Evolutionary conservation across 306 rosid species (phyloP).

Genomic region (Sechiopsis laciniata): DNA sequence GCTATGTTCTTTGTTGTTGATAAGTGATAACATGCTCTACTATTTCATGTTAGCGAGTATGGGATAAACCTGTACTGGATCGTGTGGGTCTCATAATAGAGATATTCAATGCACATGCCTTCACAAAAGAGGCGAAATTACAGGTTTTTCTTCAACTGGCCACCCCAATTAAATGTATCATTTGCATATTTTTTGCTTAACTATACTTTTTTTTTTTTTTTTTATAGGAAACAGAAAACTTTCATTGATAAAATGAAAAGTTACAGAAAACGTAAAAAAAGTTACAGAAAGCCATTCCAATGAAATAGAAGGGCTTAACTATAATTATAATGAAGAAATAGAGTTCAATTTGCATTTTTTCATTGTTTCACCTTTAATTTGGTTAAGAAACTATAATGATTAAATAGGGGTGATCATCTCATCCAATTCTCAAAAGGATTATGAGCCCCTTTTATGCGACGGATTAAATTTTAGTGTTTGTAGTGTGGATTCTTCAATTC

Average conservation of each 20-base stretch:
- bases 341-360: not conserved
- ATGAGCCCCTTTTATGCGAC: too few relatives aligned
- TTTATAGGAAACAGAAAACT: too few relatives aligned
- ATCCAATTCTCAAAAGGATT: too few relatives aligned
- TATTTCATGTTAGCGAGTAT: slow-evolving; percentile 44
- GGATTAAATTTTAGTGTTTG: too few relatives aligned
- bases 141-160: slow-evolving; percentile 45
- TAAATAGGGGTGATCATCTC: too few relatives aligned
- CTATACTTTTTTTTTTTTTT: not conserved
- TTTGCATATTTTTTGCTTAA: slow-evolving; percentile 6
- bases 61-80: slow-evolving; percentile 75
- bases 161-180: slow-evolving; percentile 10
- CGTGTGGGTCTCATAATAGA: slow-evolving; percentile 90
- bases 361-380: not conserved
- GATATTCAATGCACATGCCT: slow-evolving; percentile 92
- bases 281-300: too few relatives aligned
- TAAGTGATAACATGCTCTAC: too few relatives aligned
- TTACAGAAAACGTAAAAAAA: not conserved
- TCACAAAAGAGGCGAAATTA: slow-evolving; percentile 72
- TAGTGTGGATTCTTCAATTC: too few relatives aligned
- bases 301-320: not conserved
- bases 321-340: not conserved
- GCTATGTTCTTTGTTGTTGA: slow-evolving; percentile 6
- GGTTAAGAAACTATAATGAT: not conserved
- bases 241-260: too few relatives aligned